A percentile compares a stretch with the other conserved stretches of the same genome.
These are phyloP conservation scores for Xylaria hypoxylon DNA, from an alignment of 2,329 filamentous ascomycete genomes.

Conservation along the genomic window DNA sequence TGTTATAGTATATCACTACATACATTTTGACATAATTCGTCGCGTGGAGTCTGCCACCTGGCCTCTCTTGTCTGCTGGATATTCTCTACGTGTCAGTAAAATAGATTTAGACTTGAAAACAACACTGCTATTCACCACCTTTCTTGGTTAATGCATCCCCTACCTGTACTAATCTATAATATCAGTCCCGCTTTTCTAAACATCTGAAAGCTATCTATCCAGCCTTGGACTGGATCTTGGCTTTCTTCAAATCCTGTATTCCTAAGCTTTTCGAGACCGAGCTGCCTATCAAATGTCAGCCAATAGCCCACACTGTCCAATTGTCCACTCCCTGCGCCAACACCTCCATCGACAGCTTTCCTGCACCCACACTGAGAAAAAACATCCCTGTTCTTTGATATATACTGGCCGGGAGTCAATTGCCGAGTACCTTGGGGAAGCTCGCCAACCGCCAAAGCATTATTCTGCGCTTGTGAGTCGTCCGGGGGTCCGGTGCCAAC, in stretches of 20 bases:
- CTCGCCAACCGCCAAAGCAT: conserved; percentile 15
- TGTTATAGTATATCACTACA: too few relatives aligned
- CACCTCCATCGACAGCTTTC: conserved; percentile 50
- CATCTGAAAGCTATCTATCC: conserved; percentile 57
- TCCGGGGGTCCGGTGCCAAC: conserved; percentile 43
- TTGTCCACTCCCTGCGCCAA: conserved; percentile 54
- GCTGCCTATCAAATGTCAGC: conserved; percentile 61
- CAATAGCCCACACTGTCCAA: conserved; percentile 59
- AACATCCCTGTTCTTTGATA: conserved; percentile 47
- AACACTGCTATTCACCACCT: too few relatives aligned
- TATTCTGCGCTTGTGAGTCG: background rate
- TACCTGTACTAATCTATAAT: conserved; percentile 37
- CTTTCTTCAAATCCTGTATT: conserved; percentile 55
- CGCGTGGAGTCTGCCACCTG: too few relatives aligned
- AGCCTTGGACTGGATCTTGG: conserved; percentile 54
- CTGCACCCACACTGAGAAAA: conserved; percentile 46
- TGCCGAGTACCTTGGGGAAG: conserved; percentile 1
- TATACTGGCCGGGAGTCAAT: conserved; percentile 49
- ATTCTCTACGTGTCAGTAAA: too few relatives aligned
- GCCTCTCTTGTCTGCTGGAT: too few relatives aligned
- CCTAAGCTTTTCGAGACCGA: conserved; percentile 57
- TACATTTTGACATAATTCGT: too few relatives aligned
- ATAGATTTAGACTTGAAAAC: too few relatives aligned
- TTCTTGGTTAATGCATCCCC: too few relatives aligned
- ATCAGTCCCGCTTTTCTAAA: conserved; percentile 58